Evolutionary conservation across 2,329 filamentous ascomycete species (phyloP).

Genomic region (Colletotrichum sp.): DNA sequence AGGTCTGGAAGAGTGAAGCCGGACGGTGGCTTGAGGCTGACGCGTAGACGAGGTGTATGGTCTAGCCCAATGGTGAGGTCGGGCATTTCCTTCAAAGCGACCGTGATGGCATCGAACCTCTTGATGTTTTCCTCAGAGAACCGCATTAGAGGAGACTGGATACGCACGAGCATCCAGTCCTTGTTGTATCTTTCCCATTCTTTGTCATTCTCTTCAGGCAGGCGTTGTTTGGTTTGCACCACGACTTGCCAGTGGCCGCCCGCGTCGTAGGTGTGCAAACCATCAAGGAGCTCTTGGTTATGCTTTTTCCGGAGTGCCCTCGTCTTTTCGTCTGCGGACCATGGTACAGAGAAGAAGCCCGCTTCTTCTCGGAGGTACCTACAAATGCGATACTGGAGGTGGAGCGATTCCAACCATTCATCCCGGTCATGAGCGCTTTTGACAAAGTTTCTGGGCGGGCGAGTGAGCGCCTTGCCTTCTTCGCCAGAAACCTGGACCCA

Average conservation of each 20-base stretch:
- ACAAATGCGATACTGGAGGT: neutral
- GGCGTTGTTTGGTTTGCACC: neutral
- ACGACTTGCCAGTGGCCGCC: neutral
- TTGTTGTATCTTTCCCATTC: neutral
- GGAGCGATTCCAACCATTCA: neutral
- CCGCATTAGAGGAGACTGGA: neutral
- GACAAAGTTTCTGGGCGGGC: neutral
- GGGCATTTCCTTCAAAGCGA: neutral
- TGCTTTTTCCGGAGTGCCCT: accelerated
- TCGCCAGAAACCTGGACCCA: neutral
- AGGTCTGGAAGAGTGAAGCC: neutral
- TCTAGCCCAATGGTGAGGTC: neutral
- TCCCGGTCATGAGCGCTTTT: neutral
- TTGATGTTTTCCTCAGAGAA: neutral
- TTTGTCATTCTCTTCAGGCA: neutral
- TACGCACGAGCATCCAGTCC: neutral
- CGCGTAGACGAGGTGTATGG: neutral
- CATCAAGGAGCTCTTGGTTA: neutral
- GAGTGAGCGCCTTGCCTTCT: neutral
- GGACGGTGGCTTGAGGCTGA: neutral
- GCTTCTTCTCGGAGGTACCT: neutral
- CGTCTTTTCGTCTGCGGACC: neutral
- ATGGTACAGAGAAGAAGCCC: neutral
- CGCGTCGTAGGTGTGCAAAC: neutral
- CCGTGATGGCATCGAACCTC: neutral